Conservation (phyloP, 768 basidiomycete genomes). For the Chalciporus chontae region DNA sequence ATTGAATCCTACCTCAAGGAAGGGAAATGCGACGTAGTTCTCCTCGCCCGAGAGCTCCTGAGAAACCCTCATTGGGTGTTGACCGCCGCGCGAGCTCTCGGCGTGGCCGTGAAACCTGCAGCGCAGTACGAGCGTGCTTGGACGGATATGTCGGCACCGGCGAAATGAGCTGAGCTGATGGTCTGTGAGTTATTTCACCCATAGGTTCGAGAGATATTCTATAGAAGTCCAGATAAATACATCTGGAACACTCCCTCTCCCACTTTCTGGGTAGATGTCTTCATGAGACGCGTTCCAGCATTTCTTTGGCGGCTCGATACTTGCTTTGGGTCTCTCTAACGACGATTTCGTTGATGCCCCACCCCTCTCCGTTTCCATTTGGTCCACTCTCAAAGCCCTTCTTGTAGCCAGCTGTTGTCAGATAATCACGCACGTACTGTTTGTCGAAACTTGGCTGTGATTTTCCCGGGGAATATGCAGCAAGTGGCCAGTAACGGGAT, state of each 20-base stretch:
- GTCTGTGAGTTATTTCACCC: background rate
- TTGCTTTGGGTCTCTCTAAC: constrained; percentile 73
- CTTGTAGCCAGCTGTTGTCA: constrained; percentile 67
- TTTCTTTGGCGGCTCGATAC: constrained; percentile 73
- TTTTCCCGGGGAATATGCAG: constrained; percentile 66
- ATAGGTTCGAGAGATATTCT: background rate
- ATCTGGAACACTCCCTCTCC: background rate
- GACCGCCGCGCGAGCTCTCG: constrained; percentile 58
- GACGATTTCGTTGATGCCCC: constrained; percentile 72
- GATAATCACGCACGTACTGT: constrained; percentile 91
- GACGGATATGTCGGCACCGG: constrained; percentile 34
- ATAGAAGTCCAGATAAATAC: constrained; percentile 3
- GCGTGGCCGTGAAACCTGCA: constrained; percentile 62
- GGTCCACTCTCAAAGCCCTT: constrained; percentile 79
- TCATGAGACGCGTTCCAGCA: constrained; percentile 40
- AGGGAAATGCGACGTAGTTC: constrained; percentile 66
- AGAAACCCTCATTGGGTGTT: constrained; percentile 65
- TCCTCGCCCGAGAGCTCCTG: constrained; percentile 64
- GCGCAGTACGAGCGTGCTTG: constrained; percentile 70
- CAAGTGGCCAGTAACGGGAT: constrained; percentile 91
- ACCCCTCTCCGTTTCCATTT: constrained; percentile 66
- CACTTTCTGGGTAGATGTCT: background rate
- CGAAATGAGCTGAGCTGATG: constrained; percentile 5
- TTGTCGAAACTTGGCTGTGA: constrained; percentile 94
- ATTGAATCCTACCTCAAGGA: constrained; percentile 60